Conservation (phyloP, 1,284 basidiomycete genomes). For the Uromyces viciae-fabae region DNA sequence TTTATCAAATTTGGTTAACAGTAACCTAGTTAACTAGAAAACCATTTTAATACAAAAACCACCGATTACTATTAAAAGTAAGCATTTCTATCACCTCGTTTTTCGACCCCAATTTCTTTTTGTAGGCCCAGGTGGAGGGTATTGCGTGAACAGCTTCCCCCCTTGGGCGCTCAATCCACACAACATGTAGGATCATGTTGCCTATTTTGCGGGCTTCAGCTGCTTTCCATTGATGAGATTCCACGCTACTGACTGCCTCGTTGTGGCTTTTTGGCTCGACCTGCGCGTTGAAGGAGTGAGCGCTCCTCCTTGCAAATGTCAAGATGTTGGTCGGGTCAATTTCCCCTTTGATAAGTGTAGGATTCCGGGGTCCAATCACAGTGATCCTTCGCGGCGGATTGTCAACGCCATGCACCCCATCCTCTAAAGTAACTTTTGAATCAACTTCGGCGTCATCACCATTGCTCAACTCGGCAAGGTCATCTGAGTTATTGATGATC, state of each 20-base stretch:
- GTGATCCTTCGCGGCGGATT: not conserved
- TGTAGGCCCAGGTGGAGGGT: not conserved
- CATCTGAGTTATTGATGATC: not conserved
- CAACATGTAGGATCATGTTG: not conserved
- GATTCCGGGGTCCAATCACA: not conserved
- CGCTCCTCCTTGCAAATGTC: not conserved
- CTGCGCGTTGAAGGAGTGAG: not conserved
- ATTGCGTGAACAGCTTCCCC: not conserved
- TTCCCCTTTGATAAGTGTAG: not conserved
- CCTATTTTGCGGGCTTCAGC: not conserved
- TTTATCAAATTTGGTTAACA: too few relatives aligned
- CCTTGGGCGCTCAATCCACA: not conserved
- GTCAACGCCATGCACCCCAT: not conserved
- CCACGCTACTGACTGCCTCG: not conserved
- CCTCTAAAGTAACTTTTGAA: not conserved
- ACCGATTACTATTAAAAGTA: too few relatives aligned
- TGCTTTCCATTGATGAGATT: not conserved
- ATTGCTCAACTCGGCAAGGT: not conserved
- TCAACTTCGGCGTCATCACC: not conserved
- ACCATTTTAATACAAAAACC: too few relatives aligned
- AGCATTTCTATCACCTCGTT: not conserved
- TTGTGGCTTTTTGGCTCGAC: not conserved
- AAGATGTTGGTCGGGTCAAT: not conserved
- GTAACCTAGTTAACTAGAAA: too few relatives aligned
- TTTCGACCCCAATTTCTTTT: not conserved